Evolutionary conservation across 352 stramenopile genomes (phyloP).

Genomic region (Phytopythium mirpurense): DNA sequence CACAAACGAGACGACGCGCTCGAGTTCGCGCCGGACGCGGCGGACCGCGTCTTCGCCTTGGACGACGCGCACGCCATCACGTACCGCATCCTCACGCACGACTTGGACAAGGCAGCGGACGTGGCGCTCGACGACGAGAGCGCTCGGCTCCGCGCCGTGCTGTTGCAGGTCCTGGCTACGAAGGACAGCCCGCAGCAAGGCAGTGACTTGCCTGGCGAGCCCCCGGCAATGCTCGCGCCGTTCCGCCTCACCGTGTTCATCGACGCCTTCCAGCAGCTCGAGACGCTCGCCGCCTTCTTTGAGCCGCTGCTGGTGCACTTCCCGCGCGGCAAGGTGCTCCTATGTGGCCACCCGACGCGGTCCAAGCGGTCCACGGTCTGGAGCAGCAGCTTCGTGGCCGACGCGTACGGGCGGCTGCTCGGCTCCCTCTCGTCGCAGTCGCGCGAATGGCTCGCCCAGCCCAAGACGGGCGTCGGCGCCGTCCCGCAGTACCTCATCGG

Average conservation of each 20-base stretch:
- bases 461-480: conserved; percentile 52
- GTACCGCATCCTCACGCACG: conserved; percentile 45
- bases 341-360: conserved; percentile 50
- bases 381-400: conserved; percentile 44
- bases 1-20: not conserved
- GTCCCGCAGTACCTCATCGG: conserved; percentile 62
- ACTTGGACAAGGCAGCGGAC: conserved; percentile 8
- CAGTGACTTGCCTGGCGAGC: not conserved
- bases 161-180: not conserved
- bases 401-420: conserved; percentile 42
- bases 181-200: not conserved
- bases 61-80: conserved; percentile 37
- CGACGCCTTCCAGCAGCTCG: conserved; percentile 57
- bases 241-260: conserved; percentile 67
- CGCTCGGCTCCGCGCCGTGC: not conserved
- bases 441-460: conserved; percentile 69
- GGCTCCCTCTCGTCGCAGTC: conserved; percentile 41
- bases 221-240: conserved; percentile 5
- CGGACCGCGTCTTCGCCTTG: conserved; percentile 24
- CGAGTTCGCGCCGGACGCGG: not conserved
- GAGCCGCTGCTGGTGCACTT: conserved; percentile 47
- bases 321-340: conserved; percentile 53
- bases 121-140: not conserved
- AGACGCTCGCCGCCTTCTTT: conserved; percentile 60
- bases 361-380: conserved; percentile 30